Percentiles rank a stretch among this genome's conserved stretches.
These are phyloP conservation scores for Pseudogymnoascus sp. DNA, from an alignment of 2,329 filamentous ascomycete species.

Conservation along the genomic window DNA sequence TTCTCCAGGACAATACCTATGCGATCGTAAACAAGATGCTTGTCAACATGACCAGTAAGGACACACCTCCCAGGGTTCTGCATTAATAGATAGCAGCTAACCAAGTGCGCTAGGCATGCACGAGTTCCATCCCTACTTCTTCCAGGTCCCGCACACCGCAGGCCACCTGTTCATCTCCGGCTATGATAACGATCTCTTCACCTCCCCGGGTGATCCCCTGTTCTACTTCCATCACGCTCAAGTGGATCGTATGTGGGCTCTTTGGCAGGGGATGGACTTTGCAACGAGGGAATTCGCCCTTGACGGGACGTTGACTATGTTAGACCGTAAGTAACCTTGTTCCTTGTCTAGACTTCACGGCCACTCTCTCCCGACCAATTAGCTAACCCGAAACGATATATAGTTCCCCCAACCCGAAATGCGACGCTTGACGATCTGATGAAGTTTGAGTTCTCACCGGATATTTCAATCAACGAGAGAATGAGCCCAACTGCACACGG, in stretches of 20 bases:
- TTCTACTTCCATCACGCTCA: conserved; percentile 21
- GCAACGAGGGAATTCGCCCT: conserved; percentile 23
- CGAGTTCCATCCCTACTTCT: conserved; percentile 12
- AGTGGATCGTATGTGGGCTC: conserved; percentile 18
- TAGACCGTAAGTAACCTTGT: conserved; percentile 23
- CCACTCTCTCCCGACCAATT: neutral
- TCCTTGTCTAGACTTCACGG: neutral
- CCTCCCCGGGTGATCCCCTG: conserved; percentile 13
- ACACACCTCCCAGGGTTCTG: neutral
- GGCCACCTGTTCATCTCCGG: neutral
- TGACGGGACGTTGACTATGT: conserved; percentile 35
- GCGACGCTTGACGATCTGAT: conserved; percentile 35
- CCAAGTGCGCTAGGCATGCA: conserved; percentile 36
- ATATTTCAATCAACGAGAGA: neutral
- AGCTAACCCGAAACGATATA: neutral
- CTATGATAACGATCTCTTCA: neutral
- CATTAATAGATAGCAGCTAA: conserved; percentile 31
- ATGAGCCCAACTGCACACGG: neutral
- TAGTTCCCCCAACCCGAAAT: conserved; percentile 32
- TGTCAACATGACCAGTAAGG: conserved; percentile 17
- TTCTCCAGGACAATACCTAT: conserved; percentile 28
- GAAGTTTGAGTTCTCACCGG: conserved; percentile 19
- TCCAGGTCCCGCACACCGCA: neutral
- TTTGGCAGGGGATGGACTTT: conserved; percentile 40
- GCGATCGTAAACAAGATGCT: conserved; percentile 32